phyloP scores from a whole-genome alignment of 2,329 filamentous ascomycete genomes.

The Magnaporthales sp. region DNA sequence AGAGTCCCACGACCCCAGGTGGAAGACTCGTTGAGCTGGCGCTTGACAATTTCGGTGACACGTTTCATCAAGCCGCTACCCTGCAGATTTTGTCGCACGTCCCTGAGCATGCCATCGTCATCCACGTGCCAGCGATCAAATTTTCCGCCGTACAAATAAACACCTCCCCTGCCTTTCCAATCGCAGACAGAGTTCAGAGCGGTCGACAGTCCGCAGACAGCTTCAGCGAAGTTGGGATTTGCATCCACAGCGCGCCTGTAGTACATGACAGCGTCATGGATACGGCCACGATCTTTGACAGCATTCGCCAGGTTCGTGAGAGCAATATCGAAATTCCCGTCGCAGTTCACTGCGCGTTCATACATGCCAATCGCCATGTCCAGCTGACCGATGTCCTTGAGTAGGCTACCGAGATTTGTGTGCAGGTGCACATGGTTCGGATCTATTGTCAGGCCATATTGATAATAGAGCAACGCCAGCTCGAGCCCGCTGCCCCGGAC shows the following conservation, averaged over 20 bases:
- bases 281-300: conserved; percentile 90
- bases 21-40: conserved; percentile 79
- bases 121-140: conserved; percentile 93
- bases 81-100: conserved; percentile 52
- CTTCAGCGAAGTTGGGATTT: conserved; percentile 95
- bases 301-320: conserved; percentile 94
- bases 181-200: conserved; percentile 94
- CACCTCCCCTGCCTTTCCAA: conserved; percentile 84
- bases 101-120: conserved; percentile 70
- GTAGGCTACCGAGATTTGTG: conserved; percentile 87
- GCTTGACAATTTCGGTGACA: conserved; percentile 83
- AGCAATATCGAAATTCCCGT: conserved; percentile 93
- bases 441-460: conserved; percentile 84
- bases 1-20: conserved; percentile 73
- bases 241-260: conserved; percentile 83
- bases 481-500: conserved; percentile 78
- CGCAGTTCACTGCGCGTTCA: conserved; percentile 84
- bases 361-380: conserved; percentile 94
- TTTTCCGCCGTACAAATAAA: conserved; percentile 62
- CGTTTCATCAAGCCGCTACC: conserved; percentile 78
- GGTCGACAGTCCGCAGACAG: conserved; percentile 90
- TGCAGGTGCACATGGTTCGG: conserved; percentile 89
- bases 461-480: conserved; percentile 86
- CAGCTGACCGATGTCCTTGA: conserved; percentile 94
- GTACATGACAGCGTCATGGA: conserved; percentile 84